Evolutionary conservation across 345 rosid genomes (phyloP).

Genomic region (Isatis tinctoria): DNA sequence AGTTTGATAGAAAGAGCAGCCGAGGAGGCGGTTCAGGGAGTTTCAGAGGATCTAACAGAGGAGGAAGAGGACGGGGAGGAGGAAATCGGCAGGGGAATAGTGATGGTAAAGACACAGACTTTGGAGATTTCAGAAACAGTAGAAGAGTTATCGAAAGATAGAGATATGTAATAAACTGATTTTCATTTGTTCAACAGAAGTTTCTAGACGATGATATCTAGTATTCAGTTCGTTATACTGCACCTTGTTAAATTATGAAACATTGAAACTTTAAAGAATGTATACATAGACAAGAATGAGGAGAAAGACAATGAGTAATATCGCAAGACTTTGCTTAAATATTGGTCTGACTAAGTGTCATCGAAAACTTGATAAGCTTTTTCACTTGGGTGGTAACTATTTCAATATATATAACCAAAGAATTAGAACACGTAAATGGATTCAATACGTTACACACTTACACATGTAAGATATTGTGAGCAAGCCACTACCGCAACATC

Average conservation of each 20-base stretch:
- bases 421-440: slow-evolving; percentile 36
- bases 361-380: slow-evolving; percentile 40
- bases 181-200: not conserved
- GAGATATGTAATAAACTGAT: not conserved
- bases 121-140: slow-evolving; percentile 32
- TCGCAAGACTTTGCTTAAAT: not conserved
- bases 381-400: slow-evolving; percentile 68
- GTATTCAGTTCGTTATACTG: too few species aligned
- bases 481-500: slow-evolving; percentile 57
- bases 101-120: slow-evolving; percentile 28
- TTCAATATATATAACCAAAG: slow-evolving; percentile 48
- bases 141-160: slow-evolving; percentile 36
- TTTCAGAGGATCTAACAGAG: slow-evolving; percentile 29
- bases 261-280: not conserved
- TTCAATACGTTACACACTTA: slow-evolving; percentile 44
- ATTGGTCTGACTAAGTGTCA: slow-evolving; percentile 6
- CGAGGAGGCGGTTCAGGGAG: slow-evolving; percentile 31
- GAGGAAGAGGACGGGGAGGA: slow-evolving; percentile 20
- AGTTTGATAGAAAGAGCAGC: slow-evolving; percentile 29
- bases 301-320: not conserved
- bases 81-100: slow-evolving; percentile 9
- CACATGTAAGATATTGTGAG: slow-evolving; percentile 45
- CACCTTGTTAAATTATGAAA: not conserved
- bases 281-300: not conserved
- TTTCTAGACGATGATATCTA: too few species aligned